Evolutionary conservation across 805 yeast species (phyloP).

Genomic region (Saccharomycopsis vini): DNA sequence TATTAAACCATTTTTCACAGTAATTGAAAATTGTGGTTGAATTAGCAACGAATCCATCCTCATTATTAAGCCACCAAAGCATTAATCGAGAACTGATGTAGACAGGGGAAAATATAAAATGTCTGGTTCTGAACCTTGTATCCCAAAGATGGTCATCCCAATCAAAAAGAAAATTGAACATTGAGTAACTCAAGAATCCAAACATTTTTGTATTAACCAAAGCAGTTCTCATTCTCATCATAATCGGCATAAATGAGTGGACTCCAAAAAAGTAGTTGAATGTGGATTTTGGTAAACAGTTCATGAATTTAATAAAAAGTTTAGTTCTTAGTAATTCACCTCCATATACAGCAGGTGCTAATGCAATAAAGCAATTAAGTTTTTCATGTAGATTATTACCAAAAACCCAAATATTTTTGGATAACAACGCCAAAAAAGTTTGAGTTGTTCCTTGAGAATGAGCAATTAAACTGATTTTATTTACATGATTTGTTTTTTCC

Average conservation of each 20-base stretch:
- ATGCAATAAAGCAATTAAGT: conserved; percentile 59
- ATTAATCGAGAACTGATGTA: conserved; percentile 71
- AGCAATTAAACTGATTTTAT: conserved; percentile 54
- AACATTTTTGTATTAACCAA: conserved; percentile 44
- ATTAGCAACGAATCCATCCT: conserved; percentile 33
- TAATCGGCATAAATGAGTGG: conserved; percentile 67
- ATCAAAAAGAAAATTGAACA: conserved; percentile 80
- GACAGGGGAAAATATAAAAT: conserved; percentile 80
- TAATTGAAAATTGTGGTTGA: conserved; percentile 41
- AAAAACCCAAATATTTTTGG: not conserved
- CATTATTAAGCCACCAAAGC: conserved; percentile 76
- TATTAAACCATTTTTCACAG: conserved; percentile 46
- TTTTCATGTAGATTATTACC: conserved; percentile 37
- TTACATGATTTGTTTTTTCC: conserved; percentile 24
- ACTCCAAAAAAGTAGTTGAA: conserved; percentile 60
- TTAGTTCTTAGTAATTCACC: conserved; percentile 64
- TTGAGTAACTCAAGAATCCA: conserved; percentile 60
- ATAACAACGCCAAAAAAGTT: conserved; percentile 59
- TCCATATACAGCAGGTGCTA: conserved; percentile 90
- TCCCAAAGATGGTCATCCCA: conserved; percentile 85
- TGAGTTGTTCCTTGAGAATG: conserved; percentile 96
- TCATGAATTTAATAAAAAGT: conserved; percentile 52
- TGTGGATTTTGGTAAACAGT: conserved; percentile 35
- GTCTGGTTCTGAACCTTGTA: conserved; percentile 51
- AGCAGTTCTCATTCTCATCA: conserved; percentile 49